These are phyloP conservation scores for Monosporozyma yasuniensis DNA, from an alignment of 805 yeast genomes.

Conservation along the genomic window DNA sequence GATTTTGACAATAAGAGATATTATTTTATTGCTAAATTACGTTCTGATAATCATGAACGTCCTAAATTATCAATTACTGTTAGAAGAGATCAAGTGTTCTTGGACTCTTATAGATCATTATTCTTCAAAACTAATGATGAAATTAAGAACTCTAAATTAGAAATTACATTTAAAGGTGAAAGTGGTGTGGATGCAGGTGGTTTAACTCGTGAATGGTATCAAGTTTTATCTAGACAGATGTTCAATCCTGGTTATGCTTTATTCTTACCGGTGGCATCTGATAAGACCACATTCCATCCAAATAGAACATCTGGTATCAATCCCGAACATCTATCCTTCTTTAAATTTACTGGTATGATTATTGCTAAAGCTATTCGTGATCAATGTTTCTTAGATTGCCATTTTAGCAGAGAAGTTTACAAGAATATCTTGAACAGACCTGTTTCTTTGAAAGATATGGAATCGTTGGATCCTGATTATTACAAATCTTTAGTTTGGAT, in stretches of 20 bases:
- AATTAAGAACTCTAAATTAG: constrained; percentile 62
- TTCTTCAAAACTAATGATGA: constrained; percentile 72
- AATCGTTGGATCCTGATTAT: constrained; percentile 83
- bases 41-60: constrained; percentile 36
- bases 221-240: constrained; percentile 87
- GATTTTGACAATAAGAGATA: constrained; percentile 92
- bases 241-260: constrained; percentile 92
- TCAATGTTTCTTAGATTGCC: constrained; percentile 79
- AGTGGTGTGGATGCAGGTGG: constrained; percentile 99
- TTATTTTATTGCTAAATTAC: constrained; percentile 71
- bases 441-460: constrained; percentile 88
- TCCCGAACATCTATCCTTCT: constrained; percentile 86
- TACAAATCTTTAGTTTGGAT: constrained; percentile 92
- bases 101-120: constrained; percentile 78
- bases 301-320: constrained; percentile 86
- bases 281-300: constrained; percentile 90
- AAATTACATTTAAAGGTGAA: constrained; percentile 82
- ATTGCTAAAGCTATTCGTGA: constrained; percentile 93
- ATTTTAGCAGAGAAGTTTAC: constrained; percentile 91
- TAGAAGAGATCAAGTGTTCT: constrained; percentile 81
- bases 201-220: constrained; percentile 95
- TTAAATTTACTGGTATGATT: constrained; percentile 87
- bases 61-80: constrained; percentile 55
- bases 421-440: constrained; percentile 71
- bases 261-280: constrained; percentile 84